Percentiles rank a stretch among this genome's conserved stretches.
Evolutionary conservation across 2,329 filamentous ascomycete genomes (phyloP).

Genomic region (Gliomastix tumulicola): DNA sequence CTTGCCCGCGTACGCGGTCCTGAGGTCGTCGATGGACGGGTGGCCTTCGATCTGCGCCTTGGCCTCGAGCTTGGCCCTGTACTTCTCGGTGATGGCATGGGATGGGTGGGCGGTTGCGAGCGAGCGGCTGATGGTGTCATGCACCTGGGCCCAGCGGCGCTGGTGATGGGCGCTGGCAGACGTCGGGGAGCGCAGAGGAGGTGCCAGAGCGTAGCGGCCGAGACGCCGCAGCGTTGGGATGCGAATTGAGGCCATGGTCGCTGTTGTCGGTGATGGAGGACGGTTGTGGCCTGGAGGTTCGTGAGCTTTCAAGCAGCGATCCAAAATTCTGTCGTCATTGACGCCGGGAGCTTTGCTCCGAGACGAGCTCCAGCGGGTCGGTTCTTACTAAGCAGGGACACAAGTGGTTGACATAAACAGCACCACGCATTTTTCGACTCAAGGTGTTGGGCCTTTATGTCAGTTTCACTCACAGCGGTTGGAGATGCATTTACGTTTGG

Average conservation of each 20-base stretch:
- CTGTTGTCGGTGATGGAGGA: too few relatives aligned
- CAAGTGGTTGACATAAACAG: too few relatives aligned
- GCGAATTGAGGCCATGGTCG: conserved; percentile 43
- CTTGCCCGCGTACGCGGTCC: conserved; percentile 76
- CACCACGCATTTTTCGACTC: too few relatives aligned
- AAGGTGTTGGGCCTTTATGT: too few relatives aligned
- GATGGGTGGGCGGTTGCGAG: conserved; percentile 69
- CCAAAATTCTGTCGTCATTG: too few relatives aligned
- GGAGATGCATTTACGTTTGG: too few relatives aligned
- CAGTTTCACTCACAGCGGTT: too few relatives aligned
- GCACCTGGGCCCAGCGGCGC: conserved; percentile 83
- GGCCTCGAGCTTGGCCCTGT: conserved; percentile 73
- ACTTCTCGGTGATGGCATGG: conserved; percentile 70
- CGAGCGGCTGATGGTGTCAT: conserved; percentile 88
- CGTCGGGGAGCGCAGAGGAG: conserved; percentile 14
- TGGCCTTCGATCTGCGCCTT: conserved; percentile 73
- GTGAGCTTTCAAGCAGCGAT: too few relatives aligned
- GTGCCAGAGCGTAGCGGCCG: conserved; percentile 11
- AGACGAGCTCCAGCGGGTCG: too few relatives aligned
- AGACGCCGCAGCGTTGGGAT: conserved; percentile 41
- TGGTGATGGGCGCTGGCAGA: conserved; percentile 41
- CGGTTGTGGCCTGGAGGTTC: too few relatives aligned
- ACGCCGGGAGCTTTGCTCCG: too few relatives aligned
- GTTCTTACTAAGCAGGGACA: too few relatives aligned
- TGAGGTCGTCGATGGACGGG: conserved; percentile 66